These are phyloP conservation scores for Tetracladium setigerum DNA, from an alignment of 495 filamentous ascomycete genomes.

Conservation along the genomic window DNA sequence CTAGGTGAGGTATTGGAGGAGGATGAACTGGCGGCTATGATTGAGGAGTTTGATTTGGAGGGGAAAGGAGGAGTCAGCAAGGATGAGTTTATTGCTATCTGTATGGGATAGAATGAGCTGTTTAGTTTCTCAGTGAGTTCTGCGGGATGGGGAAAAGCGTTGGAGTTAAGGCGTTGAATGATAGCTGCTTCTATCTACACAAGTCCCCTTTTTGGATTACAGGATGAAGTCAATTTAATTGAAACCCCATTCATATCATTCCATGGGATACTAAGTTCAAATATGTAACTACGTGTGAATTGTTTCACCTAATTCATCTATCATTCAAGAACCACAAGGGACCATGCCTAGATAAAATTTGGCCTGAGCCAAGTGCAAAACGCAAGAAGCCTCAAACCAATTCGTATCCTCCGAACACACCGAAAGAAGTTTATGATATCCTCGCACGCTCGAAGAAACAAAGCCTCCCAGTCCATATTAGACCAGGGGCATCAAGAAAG, in stretches of 20 bases:
- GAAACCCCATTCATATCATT: too few relatives aligned
- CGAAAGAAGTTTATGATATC: conserved; percentile 14
- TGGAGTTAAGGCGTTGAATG: conserved; percentile 6
- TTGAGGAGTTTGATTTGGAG: conserved; percentile 96
- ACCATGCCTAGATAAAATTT: too few relatives aligned
- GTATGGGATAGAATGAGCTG: conserved; percentile 25
- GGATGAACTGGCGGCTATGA: conserved; percentile 89
- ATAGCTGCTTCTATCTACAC: too few relatives aligned
- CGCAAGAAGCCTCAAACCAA: not conserved
- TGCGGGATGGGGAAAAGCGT: conserved; percentile 1
- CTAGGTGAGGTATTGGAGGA: conserved; percentile 87
- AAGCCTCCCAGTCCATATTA: not conserved
- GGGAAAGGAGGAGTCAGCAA: conserved; percentile 81
- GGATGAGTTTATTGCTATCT: conserved; percentile 86
- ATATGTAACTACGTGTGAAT: too few relatives aligned
- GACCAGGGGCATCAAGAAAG: too few relatives aligned
- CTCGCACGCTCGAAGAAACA: conserved; percentile 12
- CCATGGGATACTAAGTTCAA: too few relatives aligned
- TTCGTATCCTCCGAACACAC: not conserved
- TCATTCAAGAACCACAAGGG: too few relatives aligned
- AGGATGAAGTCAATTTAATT: too few relatives aligned
- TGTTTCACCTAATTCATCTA: too few relatives aligned
- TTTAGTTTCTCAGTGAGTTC: not conserved
- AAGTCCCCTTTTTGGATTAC: too few relatives aligned
- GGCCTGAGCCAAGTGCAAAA: too few relatives aligned